Evolutionary conservation across 306 rosid species (phyloP).

Genomic region (Cercis canadensis): DNA sequence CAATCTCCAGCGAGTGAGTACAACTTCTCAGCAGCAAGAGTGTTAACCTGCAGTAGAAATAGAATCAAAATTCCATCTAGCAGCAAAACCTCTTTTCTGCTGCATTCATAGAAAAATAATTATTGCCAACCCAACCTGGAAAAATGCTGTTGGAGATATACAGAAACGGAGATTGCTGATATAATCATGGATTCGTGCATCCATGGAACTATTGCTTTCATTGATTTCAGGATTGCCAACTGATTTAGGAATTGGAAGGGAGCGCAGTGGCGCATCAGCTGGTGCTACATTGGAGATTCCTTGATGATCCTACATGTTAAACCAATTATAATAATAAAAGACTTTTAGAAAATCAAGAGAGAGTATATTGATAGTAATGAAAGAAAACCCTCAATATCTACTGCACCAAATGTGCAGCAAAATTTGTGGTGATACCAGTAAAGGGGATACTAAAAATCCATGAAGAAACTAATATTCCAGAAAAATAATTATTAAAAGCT

Average conservation of each 20-base stretch:
- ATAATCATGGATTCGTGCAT: conserved; percentile 81
- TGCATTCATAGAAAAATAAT: conserved; percentile 24
- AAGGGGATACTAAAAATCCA: not conserved
- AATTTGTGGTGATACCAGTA: not conserved
- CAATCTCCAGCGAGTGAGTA: conserved; percentile 98
- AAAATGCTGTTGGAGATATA: conserved; percentile 96
- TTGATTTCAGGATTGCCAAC: conserved; percentile 47
- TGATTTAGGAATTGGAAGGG: conserved; percentile 50
- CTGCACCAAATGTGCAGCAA: not conserved
- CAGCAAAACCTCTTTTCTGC: not conserved
- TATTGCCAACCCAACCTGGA: conserved; percentile 65
- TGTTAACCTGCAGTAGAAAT: conserved; percentile 73
- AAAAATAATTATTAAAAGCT: conserved; percentile 2
- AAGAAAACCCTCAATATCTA: conserved; percentile 19
- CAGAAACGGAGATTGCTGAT: conserved; percentile 79
- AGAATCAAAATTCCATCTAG: conserved; percentile 29
- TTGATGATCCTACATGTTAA: conserved; percentile 74
- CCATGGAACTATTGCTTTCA: conserved; percentile 43
- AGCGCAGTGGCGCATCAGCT: conserved; percentile 73
- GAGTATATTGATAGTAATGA: conserved; percentile 1
- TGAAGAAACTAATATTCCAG: not conserved
- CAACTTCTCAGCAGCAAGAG: conserved; percentile 94
- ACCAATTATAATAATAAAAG: conserved; percentile 16
- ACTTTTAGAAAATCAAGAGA: conserved; percentile 26
- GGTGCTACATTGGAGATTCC: conserved; percentile 97